Evolutionary conservation across 176 grass and related monocot species (phyloP), one percentile per base, ranked within the genome.

Genomic region (Eragrostis curvula): DNA sequence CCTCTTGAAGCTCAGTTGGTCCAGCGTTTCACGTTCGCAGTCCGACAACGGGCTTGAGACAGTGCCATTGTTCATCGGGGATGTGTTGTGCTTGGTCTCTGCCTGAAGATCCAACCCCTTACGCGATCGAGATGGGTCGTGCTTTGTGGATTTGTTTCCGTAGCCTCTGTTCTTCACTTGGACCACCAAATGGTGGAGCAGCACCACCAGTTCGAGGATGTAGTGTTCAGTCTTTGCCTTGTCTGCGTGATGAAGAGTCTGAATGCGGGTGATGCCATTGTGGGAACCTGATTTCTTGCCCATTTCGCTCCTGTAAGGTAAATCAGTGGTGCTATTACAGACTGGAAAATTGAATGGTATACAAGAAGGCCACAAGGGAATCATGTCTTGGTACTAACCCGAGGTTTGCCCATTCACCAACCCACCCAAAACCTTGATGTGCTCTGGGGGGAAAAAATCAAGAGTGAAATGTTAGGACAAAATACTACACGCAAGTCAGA

Each of bases 341-440:
- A 30, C 2, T 18, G 15, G 21, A 68, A 41, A 39, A 41, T 23
- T 52, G 25, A 39, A 55, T 21, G 21, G 46, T 5, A 39, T 9
- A 39, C 12, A 25, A 62, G 3, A 27, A 8, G 14, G 9, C 39
- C 5, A 39, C 41, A 46, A 72, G 52, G 11, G 49, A 20, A 79
- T 47, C 55, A 57, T 61, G 66, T n/a, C 64, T n/a, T 79, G n/a
- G 39, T 74, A 88, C 96, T 98, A 68, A 98, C 96, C 93, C 90
- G 16, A 96, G 55, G 71, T 90, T 98, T 56, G 96, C 96, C 96
- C 96, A 98, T 57, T 98, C 96, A 18, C 96, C 96, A 7, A 98
- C 96, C 93, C 96, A 96, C 82, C 93, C 96, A 77, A 98, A 98
- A 20, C 96, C 93, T 93, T 98, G 96, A 84, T 98, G 96, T 23